Evolutionary conservation across 352 stramenopile species (phyloP), one percentile per base, ranked within the genome.

Genomic region (Phytophthora syringae): DNA sequence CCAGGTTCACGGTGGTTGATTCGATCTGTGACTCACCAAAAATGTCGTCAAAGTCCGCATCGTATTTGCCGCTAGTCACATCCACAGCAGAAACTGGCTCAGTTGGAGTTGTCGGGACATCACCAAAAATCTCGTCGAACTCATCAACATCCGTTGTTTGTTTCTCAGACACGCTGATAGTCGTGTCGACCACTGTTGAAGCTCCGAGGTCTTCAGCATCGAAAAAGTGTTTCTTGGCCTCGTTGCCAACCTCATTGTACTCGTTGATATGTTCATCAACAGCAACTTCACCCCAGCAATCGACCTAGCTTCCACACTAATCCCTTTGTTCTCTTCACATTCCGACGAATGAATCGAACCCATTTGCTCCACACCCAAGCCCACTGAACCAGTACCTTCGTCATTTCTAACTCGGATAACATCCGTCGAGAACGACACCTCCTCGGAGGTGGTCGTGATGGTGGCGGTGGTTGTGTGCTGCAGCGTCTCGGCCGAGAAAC

Each of bases 21-120:
- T 24, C 39, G 0, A 37, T 21, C 40, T 59, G 36, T 28, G 52
- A 28, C 15, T 70, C 54, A 21, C 48, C 55, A 20, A 70, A 70
- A 52, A 70, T 70, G 13, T 70, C 62, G n/a, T 70, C 62, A 25
- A 70, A 70, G 16, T 65, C 54, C 12, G 36, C 54, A n/a, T 70
- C 62, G 28, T 52, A 65, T 5, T 55, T 64, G n/a, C 15, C 24
- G 5, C 3, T 28, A 47, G 10, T 49, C 11, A 9, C n/a, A 27
- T 20, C 6, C 36, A 11, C 16, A 12, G n/a, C 28, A 18, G 55
- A 20, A 43, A n/a, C 1, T 1, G 24, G 12, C 2, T 59, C 50
- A 36, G n/a, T 7, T 57, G 5, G 2, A 21, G 12, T 18, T 16
- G 13, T 21, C n/a, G 25, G 22, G 0, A 43, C 12, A 42, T 63